Base-by-base conservation (phyloP, 2,329 filamentous ascomycete genomes). In the Paracoccidioides brasiliensis region DNA sequence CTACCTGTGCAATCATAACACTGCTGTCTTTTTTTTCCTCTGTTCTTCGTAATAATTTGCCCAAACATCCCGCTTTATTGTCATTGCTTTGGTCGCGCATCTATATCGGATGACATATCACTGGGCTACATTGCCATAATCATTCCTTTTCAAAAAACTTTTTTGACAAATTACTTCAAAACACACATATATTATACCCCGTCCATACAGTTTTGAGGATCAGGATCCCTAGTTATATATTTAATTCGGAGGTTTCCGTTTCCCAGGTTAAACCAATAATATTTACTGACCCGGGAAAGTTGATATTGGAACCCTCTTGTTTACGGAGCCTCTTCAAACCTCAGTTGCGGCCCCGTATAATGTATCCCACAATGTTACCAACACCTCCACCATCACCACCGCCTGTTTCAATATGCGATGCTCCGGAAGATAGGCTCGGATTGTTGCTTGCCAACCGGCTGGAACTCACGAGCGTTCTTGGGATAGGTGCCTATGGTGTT, bases 401-500 rank as follows among this genome's bases (percentile, higher is more conserved):
- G 55, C 70, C 74, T 42, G 58, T 68, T 54, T 62, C 68, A 53
- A 72, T 78, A 55, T 83, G 81, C 59, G 75, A 80, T 64, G 73
- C 81, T 55, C 89, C 90, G 44, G 88, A 95, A 79, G 88, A 90
- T 68, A 84, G 90, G 67, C 74, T 97, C 77, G 90, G 91, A 71
- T 82, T 84, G 63, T 78, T 91, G 63, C 80, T 97, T 62, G 88
- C 88, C 64, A 85, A 86, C 68, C 84, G 87, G 69, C 80, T 96
- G 63, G 85, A 91, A 74, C 77, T 97, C 66, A 88, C 84, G 60
- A 81, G 83, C 59, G 88, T 97, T 64, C 80, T 97, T 59, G 93
- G 93, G 61, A 88, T 91, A 52, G 93, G 93, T 64, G 93, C 93
- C 56, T 98, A 98, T 72, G 93, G 93, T 61, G 90, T 96, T 44